Percentiles rank a stretch among this genome's conserved stretches.
Evolutionary conservation across 2,329 filamentous ascomycete species (phyloP).

Genomic region (Geosmithia flava): DNA sequence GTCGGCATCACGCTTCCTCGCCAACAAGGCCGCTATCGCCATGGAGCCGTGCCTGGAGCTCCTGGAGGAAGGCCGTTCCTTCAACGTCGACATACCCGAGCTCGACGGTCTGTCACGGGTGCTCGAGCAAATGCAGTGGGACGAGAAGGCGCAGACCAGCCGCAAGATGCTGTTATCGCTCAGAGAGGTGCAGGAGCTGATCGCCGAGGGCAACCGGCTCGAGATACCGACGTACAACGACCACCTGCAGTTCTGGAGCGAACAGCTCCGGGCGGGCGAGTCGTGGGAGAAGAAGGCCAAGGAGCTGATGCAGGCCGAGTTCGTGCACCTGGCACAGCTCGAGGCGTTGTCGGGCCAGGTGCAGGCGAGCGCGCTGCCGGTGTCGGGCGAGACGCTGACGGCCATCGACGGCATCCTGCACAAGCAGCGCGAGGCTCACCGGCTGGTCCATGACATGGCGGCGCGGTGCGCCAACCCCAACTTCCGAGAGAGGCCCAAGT

Average conservation of each 20-base stretch:
- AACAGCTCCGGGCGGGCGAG: conserved; percentile 65
- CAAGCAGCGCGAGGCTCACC: conserved; percentile 90
- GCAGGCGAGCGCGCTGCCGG: conserved; percentile 55
- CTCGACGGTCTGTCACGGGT: conserved; percentile 70
- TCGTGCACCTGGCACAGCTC: conserved; percentile 86
- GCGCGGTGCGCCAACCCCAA: conserved; percentile 65
- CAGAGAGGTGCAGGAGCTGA: conserved; percentile 65
- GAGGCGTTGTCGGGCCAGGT: conserved; percentile 85
- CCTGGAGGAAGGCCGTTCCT: conserved; percentile 77
- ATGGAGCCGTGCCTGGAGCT: conserved; percentile 76
- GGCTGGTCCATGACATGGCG: conserved; percentile 72
- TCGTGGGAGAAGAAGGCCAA: conserved; percentile 89
- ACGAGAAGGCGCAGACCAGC: conserved; percentile 57
- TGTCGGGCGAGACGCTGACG: conserved; percentile 67
- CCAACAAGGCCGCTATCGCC: conserved; percentile 49
- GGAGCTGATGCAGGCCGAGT: conserved; percentile 83
- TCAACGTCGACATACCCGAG: conserved; percentile 86
- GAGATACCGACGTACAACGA: conserved; percentile 72
- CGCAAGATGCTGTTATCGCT: conserved; percentile 58
- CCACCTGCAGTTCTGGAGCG: conserved; percentile 61
- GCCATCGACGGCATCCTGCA: conserved; percentile 84
- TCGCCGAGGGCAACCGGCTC: conserved; percentile 65
- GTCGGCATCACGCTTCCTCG: conserved; percentile 58
- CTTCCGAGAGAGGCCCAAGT: conserved; percentile 69
- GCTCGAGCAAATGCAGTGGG: conserved; percentile 81